Evolutionary conservation across 306 rosid species (phyloP), one percentile per base, ranked within the genome.

Genomic region (Vicia faba): DNA sequence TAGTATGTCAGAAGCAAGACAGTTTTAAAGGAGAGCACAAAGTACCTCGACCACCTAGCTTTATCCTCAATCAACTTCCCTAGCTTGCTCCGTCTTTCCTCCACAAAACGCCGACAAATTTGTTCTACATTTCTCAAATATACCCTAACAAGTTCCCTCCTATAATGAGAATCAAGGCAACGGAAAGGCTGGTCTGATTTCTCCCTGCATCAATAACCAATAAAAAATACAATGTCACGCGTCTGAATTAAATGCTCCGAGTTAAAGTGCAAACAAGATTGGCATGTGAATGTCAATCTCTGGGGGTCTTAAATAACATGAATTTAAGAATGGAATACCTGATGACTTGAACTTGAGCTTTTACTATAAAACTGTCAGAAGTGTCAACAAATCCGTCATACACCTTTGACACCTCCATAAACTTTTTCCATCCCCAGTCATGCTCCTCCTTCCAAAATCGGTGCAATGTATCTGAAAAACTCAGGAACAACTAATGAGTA

Each of bases 371-470:
- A 57, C 85, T 86, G 83, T 95, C 99, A 29, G 95, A 89, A 55
- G 91, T 48, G 53, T 95, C 99, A 77, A 95, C 88, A 81, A 95
- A 95, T 64, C 99, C 99, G 60, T 95, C 99, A 65, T 78, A 75
- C 64, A 95, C 96, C 87, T 95, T 91, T 13, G 99, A 84, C 61
- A 88, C 84, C 85, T 95, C 99, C 97, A 91, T 95, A 73, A 95
- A 95, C 78, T 95, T 95, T 72, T 95, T 95, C 99, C 99, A 95
- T 61, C 99, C 99, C 99, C 99, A 95, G 77, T 95, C 97, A 70
- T 95, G 97, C 79, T 95, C 97, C 82, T 91, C 91, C 92, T 95
- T 95, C 97, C 99, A 91, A 78, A 95, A 95, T 25, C 99, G 95
- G 79, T 95, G 99, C 70, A 95, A 80, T 18, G 99, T 95, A 81